These are phyloP conservation scores for Ascochyta rabiei DNA, from an alignment of 2,329 filamentous ascomycete species.

Conservation along the genomic window DNA sequence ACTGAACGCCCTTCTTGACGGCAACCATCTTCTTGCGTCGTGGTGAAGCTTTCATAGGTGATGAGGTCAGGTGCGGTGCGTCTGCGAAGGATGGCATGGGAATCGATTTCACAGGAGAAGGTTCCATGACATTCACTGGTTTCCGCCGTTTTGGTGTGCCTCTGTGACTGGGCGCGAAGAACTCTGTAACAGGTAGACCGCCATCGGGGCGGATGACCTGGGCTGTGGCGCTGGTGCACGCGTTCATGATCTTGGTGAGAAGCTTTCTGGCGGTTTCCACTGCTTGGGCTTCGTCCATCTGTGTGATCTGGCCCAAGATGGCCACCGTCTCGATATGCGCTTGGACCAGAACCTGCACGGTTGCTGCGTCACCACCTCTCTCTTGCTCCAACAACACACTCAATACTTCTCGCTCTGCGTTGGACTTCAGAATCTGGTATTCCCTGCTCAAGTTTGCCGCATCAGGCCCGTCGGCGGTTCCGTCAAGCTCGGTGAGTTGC, in stretches of 20 bases:
- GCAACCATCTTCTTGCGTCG: slow-evolving; percentile 71
- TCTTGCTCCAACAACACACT: slow-evolving; percentile 82
- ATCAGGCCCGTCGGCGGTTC: slow-evolving; percentile 68
- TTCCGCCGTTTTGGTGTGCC: slow-evolving; percentile 79
- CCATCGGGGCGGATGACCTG: slow-evolving; percentile 93
- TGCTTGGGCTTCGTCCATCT: slow-evolving; percentile 83
- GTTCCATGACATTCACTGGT: slow-evolving; percentile 53
- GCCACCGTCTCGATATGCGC: slow-evolving; percentile 92
- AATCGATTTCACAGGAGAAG: slow-evolving; percentile 55
- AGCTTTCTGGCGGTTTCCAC: slow-evolving; percentile 78
- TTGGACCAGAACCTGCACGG: slow-evolving; percentile 81
- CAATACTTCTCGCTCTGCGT: slow-evolving; percentile 80
- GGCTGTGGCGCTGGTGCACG: slow-evolving; percentile 74
- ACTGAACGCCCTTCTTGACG: slow-evolving; percentile 74
- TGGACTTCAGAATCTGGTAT: slow-evolving; percentile 82
- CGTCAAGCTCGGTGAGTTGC: slow-evolving; percentile 75
- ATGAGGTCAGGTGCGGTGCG: slow-evolving; percentile 54
- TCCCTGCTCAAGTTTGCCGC: slow-evolving; percentile 76
- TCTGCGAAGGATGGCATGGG: slow-evolving; percentile 39
- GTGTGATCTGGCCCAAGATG: slow-evolving; percentile 79
- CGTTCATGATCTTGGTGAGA: slow-evolving; percentile 77
- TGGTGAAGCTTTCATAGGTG: slow-evolving; percentile 79
- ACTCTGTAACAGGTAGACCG: slow-evolving; percentile 64
- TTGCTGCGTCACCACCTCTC: slow-evolving; percentile 75
- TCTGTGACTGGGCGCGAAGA: slow-evolving; percentile 71